Evolutionary conservation across 2,329 filamentous ascomycete genomes (phyloP), one percentile per base, ranked within the genome.

Genomic region (Neofusicoccum sp.): DNA sequence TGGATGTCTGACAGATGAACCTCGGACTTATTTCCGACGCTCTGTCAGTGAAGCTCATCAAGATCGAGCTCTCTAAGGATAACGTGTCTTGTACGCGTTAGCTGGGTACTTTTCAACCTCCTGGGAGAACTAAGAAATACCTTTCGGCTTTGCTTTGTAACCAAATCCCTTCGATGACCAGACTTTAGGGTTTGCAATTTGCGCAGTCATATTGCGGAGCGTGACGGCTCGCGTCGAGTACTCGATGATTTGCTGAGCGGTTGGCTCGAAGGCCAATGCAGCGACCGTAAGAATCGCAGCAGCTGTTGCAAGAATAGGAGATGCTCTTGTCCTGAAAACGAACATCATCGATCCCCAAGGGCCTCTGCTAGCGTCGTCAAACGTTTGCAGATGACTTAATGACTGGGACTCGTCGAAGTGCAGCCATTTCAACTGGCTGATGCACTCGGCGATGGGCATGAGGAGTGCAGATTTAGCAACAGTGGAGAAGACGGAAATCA

Each of bases 361-460:
- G 14, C 52, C 74, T 6, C 71, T 66, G 43, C 70, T 71, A 0
- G 73, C 71, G 11, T 68, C 66, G 39, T 74, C 72, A 33, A 71
- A 74, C 6, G 65, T 14, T 52, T 73, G 68, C 22, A 74, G 65
- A 39, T 73, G 61, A 16, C 62, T 43, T 6, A 77, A 63, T 8
- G 49, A 4, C 29, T 39, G 56, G 14, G 62, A 67, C 11, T 63
- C 48, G 8, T 64, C 34, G 56, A 73, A 73, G 59, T 73, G 68
- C 7, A 65, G 12, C 76, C 76, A 78, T 65, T 78, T 78, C 36
- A 76, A 64, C 63, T 79, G 77, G 43, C 71, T 69, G 33, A 78
- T 66, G 39, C 70, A 72, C 33, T 71, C 69, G 1, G 72, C 69
- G 12, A 74, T 61, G 6, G 70, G 67, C 3, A 76, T 66, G 43